Base-by-base conservation (phyloP, 1,139 yeast species). In the Oligophagozyma castellii region DNA sequence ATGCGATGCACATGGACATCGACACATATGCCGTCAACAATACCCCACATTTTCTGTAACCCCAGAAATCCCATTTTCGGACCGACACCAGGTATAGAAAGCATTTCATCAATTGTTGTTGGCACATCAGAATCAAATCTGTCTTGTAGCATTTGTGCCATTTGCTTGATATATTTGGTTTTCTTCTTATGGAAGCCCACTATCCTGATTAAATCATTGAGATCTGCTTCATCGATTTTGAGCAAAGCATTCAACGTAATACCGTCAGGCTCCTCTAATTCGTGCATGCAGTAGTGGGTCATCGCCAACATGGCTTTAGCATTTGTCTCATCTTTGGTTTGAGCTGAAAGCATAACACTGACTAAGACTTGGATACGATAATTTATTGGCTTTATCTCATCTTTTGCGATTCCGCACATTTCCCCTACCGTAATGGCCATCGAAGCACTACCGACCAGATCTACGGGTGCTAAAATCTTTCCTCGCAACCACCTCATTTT, bases 11-110 rank as follows among this genome's bases (percentile, higher is more conserved):
- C 71, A 53, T 86, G 98, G 3, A 84, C 93, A 51, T 86, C 98
- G 5, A 86, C 95, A 10, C 96, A 95, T 16, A 86, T 81, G 0
- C 96, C 96, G 29, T 65, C 73, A 30, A 73, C 59, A 22, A 64
- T 59, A 11, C 59, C 59, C 94, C 95, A 84, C 0, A 92, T 95
- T 24, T 72, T 67, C 43, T 83, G 94, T 38, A 83, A 58, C 3
- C 86, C 63, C 20, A 86, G 55, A 49, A 70, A 78, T 0, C 93
- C 94, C 96, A 86, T 86, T 50, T 86, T 86, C 7, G 95, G 95
- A 0, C 98, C 98, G 2, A 86, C 93, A 0, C 98, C 98, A 0
- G 95, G 95, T 21, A 86, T 55, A 1, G 65, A 55, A 3, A 70
- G 63, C 33, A 84, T 62, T 2, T 76, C 86, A 6, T 67, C 72